Conservation (phyloP, 2,329 filamentous ascomycete species). For the Blumeriella jaapii region DNA sequence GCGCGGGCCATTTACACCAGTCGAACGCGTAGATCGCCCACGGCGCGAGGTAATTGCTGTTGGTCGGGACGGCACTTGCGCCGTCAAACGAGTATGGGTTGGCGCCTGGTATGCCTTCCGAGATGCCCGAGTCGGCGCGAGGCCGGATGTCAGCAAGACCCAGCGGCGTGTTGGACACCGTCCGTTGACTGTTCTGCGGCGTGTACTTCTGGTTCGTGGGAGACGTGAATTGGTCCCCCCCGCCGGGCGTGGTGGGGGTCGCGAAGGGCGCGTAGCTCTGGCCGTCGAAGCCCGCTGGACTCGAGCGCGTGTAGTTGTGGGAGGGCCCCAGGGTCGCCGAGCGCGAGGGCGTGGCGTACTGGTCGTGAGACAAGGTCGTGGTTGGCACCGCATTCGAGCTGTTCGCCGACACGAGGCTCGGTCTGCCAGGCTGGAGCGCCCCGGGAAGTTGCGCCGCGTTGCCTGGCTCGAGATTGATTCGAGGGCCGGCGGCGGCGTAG, state of each 20-base stretch:
- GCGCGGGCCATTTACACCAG: conserved; percentile 96
- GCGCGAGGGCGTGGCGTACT: conserved; percentile 54
- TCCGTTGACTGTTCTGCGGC: conserved; percentile 46
- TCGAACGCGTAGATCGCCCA: conserved; percentile 97
- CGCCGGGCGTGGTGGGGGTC: conserved; percentile 49
- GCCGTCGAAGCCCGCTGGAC: conserved; percentile 54
- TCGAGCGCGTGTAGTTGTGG: conserved; percentile 76
- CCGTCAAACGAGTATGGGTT: conserved; percentile 51
- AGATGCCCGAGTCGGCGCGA: conserved; percentile 68
- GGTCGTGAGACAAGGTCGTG: conserved; percentile 39
- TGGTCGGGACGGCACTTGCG: conserved; percentile 53
- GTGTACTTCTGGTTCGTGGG: conserved; percentile 42
- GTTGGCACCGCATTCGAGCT: conserved; percentile 48
- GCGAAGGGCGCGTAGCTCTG: conserved; percentile 43
- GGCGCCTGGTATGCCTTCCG: conserved; percentile 55
- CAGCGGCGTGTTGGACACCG: conserved; percentile 71
- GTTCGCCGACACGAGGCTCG: conserved; percentile 40
- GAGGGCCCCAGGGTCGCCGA: conserved; percentile 52
- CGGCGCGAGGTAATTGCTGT: conserved; percentile 86
- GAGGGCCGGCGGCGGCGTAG: conserved; percentile 35
- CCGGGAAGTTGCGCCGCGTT: conserved; percentile 41
- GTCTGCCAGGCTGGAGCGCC: conserved; percentile 48
- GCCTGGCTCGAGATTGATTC: conserved; percentile 50
- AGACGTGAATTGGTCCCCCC: conserved; percentile 49
- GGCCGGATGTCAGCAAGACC: conserved; percentile 87